Conservation (phyloP, 164 flowering plant species). For the Magnolia changhungtana region DNA sequence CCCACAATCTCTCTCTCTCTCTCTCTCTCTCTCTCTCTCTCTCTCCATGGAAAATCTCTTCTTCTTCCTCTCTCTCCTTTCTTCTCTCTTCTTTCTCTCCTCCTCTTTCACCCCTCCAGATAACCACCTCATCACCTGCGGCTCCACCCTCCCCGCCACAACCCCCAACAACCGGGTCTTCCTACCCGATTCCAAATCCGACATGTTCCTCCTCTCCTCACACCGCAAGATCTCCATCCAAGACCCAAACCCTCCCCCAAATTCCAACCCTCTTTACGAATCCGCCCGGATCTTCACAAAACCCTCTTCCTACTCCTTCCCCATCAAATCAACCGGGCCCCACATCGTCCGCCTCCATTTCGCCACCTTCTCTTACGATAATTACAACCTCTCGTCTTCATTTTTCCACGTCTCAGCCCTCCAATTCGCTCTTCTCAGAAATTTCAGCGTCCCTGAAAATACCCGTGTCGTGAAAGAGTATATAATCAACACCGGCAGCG, state of each 20-base stretch:
- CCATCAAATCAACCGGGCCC: slow-evolving; percentile 1
- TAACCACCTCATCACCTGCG: slow-evolving; percentile 7
- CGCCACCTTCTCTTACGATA: neutral
- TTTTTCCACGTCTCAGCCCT: slow-evolving; percentile 10
- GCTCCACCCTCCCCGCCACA: neutral
- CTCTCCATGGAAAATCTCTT: neutral
- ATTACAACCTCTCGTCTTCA: slow-evolving; percentile 5
- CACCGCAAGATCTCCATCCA: slow-evolving; percentile 1
- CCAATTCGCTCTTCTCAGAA: slow-evolving; percentile 5
- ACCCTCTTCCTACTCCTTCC: slow-evolving; percentile 11
- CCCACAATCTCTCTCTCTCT: no score
- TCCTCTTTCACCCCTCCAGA: slow-evolving; percentile 4
- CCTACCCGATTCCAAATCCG: neutral
- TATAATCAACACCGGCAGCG: neutral
- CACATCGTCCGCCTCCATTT: slow-evolving; percentile 17
- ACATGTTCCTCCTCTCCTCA: slow-evolving; percentile 11
- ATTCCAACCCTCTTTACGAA: slow-evolving; percentile 5
- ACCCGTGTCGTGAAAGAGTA: slow-evolving; percentile 11
- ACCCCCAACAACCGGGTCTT: slow-evolving; percentile 3
- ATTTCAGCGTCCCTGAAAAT: slow-evolving; percentile 6
- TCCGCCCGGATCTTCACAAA: slow-evolving; percentile 7
- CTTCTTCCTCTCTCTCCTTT: neutral
- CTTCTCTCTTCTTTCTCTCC: neutral
- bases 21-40: neutral
- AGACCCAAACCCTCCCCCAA: neutral